Base-by-base conservation (phyloP, 2,329 filamentous ascomycete genomes). In the Penicillium sp. region DNA sequence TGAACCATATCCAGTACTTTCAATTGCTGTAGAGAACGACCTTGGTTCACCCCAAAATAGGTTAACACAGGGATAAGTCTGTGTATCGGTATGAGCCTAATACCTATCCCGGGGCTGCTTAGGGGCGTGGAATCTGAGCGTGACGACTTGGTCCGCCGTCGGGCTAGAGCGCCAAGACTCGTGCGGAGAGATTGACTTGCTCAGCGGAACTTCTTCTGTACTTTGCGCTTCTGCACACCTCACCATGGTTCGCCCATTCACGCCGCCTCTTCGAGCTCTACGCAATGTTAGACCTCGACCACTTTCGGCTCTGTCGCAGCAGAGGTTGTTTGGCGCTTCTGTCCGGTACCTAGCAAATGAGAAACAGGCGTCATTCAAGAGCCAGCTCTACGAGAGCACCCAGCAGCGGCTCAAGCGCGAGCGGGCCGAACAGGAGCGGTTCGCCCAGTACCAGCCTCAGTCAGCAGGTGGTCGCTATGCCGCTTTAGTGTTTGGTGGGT, bases 351-450 rank as follows among this genome's bases (percentile, higher is more conserved):
- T 29, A 38, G 60, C 60, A 38, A 64, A 67, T 39, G 65, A 71
- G 31, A 67, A 70, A 47, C 58, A 55, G 26, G 73, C 72, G 53
- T 77, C 80, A 1, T 86, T 86, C 72, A 81, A 83, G 64, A 76
- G 78, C 31, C 83, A 86, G 65, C 62, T 87, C 42, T 85, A 84
- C 57, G 81, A 85, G 64, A 85, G 81, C 58, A 85, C 84, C 13
- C 72, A 78, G 38, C 76, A 82, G 61, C 77, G 84, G 41, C 65
- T 86, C 54, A 74, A 81, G 65, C 76, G 79, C 45, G 84, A 86
- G 62, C 77, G 80, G 49, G 79, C 77, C 23, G 80, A 84, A 63
- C 79, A 84, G 63, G 73, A 76, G 31, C 69, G 77, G 41, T 81
- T 77, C 59, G 74, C 78, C 4, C 70, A 72, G 50, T 68, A 74